phyloP scores from a whole-genome alignment of 2,329 filamentous ascomycete species.

The Ophiosphaerella korrae region DNA sequence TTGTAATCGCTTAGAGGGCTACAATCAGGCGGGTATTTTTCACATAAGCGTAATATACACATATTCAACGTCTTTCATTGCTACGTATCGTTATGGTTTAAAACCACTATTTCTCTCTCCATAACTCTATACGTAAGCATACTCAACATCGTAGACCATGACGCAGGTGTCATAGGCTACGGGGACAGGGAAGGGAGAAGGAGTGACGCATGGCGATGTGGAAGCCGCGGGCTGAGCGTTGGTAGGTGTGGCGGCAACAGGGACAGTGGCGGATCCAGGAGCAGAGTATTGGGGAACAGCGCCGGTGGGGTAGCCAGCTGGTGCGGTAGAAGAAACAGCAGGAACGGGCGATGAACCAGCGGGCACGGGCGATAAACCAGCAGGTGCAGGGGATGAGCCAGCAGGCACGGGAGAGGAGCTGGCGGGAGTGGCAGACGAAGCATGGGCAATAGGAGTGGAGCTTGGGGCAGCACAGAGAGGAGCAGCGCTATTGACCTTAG shows the following conservation, averaged over 20 bases:
- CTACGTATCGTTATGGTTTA: no score
- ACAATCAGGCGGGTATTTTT: no score
- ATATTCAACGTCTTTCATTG: no score
- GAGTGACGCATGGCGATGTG: neutral
- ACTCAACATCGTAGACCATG: neutral
- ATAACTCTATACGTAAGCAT: conserved; percentile 1
- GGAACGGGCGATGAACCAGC: conserved; percentile 9
- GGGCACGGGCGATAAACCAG: conserved; percentile 8
- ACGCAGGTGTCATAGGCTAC: neutral
- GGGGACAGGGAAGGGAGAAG: conserved; percentile 1
- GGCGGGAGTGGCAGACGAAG: conserved; percentile 4
- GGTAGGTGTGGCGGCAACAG: neutral
- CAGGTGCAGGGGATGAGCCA: conserved; percentile 7
- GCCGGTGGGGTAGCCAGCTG: conserved; percentile 1
- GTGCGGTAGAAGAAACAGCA: conserved; percentile 5
- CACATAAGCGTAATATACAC: no score
- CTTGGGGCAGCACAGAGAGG: conserved; percentile 14
- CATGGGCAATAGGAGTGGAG: conserved; percentile 9
- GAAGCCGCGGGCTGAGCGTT: neutral
- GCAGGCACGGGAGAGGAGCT: neutral
- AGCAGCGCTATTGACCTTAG: conserved; percentile 19
- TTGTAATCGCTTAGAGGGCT: no score
- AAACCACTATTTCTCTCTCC: neutral
- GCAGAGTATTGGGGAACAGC: neutral
- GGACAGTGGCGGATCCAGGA: neutral